phyloP scores from a whole-genome alignment of 345 rosid genomes.

The Passiflora organensis region DNA sequence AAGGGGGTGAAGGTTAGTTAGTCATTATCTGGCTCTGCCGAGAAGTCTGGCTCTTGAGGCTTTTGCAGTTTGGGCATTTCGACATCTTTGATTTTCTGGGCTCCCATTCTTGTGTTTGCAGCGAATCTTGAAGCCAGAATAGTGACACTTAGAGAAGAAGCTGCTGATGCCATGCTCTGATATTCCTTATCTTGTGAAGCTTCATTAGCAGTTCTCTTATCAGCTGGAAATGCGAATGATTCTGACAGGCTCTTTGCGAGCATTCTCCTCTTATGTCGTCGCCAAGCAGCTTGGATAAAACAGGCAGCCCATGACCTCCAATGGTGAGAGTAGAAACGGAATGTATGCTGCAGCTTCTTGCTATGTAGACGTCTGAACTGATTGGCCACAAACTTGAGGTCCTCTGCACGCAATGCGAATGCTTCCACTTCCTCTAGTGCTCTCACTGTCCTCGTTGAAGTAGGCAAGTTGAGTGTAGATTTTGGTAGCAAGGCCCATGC shows the following conservation, averaged over 20 bases:
- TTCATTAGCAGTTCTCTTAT: constrained; percentile 18
- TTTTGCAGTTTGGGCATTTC: constrained; percentile 51
- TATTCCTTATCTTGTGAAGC: constrained; percentile 23
- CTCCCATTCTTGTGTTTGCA: constrained; percentile 61
- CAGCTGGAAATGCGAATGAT: constrained; percentile 22
- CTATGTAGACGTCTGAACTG: constrained; percentile 89
- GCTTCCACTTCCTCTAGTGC: constrained; percentile 89
- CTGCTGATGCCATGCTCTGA: neutral
- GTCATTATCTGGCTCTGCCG: constrained; percentile 45
- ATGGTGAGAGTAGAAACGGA: constrained; percentile 83
- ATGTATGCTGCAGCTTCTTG: constrained; percentile 90
- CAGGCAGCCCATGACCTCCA: constrained; percentile 98
- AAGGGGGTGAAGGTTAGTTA: too few relatives aligned
- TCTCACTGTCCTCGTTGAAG: constrained; percentile 87
- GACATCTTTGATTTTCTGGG: constrained; percentile 47
- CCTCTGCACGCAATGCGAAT: constrained; percentile 87
- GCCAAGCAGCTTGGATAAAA: constrained; percentile 94
- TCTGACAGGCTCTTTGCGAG: constrained; percentile 47
- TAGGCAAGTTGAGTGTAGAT: constrained; percentile 63
- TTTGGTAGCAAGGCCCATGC: constrained; percentile 94
- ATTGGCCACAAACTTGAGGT: constrained; percentile 84
- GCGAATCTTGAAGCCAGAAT: constrained; percentile 68
- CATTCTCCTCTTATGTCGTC: constrained; percentile 57
- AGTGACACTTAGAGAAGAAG: constrained; percentile 40
- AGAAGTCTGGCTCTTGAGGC: constrained; percentile 84